phyloP scores from a whole-genome alignment of 2,329 filamentous ascomycete species.

The Aspergillus fijiensis region DNA sequence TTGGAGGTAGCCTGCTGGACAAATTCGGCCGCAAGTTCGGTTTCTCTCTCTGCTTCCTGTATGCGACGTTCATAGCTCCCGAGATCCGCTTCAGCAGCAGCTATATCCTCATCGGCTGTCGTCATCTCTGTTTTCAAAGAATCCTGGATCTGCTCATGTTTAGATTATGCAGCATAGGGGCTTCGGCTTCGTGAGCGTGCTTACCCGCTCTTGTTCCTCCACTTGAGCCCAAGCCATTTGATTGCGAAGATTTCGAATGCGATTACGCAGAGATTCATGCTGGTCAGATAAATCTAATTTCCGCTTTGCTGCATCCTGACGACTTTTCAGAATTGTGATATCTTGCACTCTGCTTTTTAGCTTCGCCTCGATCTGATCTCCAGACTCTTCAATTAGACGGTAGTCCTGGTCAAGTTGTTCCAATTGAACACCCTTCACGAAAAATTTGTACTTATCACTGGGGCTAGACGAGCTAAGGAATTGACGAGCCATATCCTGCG shows the following conservation, averaged over 20 bases:
- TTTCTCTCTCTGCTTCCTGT: slow-evolving; percentile 40
- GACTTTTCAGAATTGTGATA: slow-evolving; percentile 59
- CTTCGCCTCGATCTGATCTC: slow-evolving; percentile 70
- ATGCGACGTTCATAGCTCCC: slow-evolving; percentile 48
- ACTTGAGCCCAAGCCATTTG: slow-evolving; percentile 90
- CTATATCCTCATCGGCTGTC: slow-evolving; percentile 49
- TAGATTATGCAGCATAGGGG: slow-evolving; percentile 8
- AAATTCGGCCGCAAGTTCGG: slow-evolving; percentile 42
- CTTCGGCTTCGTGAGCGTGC: slow-evolving; percentile 3
- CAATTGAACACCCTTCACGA: slow-evolving; percentile 89
- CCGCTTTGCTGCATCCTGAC: slow-evolving; percentile 61
- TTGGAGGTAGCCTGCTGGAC: slow-evolving; percentile 47
- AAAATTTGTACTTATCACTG: slow-evolving; percentile 91
- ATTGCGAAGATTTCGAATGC: slow-evolving; percentile 58
- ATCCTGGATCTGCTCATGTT: slow-evolving; percentile 31
- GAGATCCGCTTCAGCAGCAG: slow-evolving; percentile 46
- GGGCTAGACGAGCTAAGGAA: slow-evolving; percentile 85
- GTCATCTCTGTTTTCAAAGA: slow-evolving; percentile 37
- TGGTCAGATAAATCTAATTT: slow-evolving; percentile 66
- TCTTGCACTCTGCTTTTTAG: slow-evolving; percentile 62
- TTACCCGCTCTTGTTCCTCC: slow-evolving; percentile 65
- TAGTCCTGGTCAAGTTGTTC: slow-evolving; percentile 93
- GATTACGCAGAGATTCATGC: slow-evolving; percentile 63
- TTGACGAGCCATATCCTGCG: slow-evolving; percentile 90
- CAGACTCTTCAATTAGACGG: slow-evolving; percentile 72